Percentiles rank a stretch among this genome's conserved stretches.
These are phyloP conservation scores for Cinnamomum chago DNA, from an alignment of 164 flowering plant genomes.

Conservation along the genomic window DNA sequence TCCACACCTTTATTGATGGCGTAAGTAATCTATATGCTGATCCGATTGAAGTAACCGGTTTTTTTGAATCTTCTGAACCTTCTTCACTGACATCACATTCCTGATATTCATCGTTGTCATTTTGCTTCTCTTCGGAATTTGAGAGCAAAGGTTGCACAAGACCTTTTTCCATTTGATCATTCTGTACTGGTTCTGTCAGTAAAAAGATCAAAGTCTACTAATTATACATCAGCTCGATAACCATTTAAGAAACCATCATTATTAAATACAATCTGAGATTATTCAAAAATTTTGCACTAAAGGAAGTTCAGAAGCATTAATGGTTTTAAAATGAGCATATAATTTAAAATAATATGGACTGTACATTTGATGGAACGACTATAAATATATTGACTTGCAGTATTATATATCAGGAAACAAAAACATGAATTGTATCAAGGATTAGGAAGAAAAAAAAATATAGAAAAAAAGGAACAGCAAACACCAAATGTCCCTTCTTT, in stretches of 20 bases:
- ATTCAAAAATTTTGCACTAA: background rate
- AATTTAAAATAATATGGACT: background rate
- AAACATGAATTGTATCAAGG: background rate
- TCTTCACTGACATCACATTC: slow-evolving; percentile 55
- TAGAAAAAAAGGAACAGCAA: too few species aligned
- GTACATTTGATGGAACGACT: background rate
- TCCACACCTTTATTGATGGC: slow-evolving; percentile 52
- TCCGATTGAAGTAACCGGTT: slow-evolving; percentile 52
- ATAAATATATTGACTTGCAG: too few species aligned
- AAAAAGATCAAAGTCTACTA: background rate
- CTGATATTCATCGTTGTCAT: slow-evolving; percentile 48
- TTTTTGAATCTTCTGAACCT: slow-evolving; percentile 32
- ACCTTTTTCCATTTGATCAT: slow-evolving; percentile 39
- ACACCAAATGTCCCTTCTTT: too few species aligned
- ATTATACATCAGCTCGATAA: background rate
- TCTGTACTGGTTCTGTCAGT: slow-evolving; percentile 16
- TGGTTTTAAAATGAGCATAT: background rate
- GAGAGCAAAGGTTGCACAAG: slow-evolving; percentile 44
- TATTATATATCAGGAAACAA: background rate
- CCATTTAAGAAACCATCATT: background rate
- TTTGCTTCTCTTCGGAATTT: slow-evolving; percentile 29
- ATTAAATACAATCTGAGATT: background rate
- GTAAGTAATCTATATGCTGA: slow-evolving; percentile 68
- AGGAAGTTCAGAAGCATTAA: background rate
- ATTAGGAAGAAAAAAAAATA: background rate